These are phyloP conservation scores for Chrysanthemum makinoi DNA, from an alignment of 129 eudicot species.

Conservation along the genomic window DNA sequence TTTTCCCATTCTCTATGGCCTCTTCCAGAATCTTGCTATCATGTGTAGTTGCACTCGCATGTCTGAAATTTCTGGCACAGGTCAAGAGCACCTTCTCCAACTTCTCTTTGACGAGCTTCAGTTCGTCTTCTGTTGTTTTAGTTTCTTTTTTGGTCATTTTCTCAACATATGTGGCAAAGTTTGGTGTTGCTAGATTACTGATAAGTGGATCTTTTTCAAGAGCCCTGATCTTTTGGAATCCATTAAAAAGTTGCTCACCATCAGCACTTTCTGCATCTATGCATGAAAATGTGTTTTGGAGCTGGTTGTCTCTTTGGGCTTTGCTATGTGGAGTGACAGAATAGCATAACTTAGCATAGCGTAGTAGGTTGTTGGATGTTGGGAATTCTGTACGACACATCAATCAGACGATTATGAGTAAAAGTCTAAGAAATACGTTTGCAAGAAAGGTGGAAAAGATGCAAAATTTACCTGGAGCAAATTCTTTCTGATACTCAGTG, in stretches of 20 bases:
- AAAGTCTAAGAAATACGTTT: neutral
- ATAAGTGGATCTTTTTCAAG: slow-evolving; percentile 31
- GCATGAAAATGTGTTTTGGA: too few species aligned
- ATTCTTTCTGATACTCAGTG: neutral
- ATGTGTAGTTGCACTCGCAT: neutral
- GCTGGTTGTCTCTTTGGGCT: too few species aligned
- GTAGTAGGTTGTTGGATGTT: neutral
- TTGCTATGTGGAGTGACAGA: too few species aligned
- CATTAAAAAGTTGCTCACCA: slow-evolving; percentile 19
- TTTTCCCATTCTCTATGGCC: neutral
- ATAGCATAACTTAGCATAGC: neutral
- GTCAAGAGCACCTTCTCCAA: slow-evolving; percentile 42
- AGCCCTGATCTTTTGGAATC: slow-evolving; percentile 62
- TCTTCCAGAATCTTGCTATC: neutral
- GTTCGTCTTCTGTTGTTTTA: slow-evolving; percentile 34
- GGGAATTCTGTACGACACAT: neutral
- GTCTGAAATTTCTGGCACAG: neutral
- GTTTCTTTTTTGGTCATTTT: slow-evolving; percentile 47
- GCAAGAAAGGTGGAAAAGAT: neutral
- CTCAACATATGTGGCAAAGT: slow-evolving; percentile 48
- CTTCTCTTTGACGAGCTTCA: slow-evolving; percentile 56
- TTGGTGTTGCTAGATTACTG: slow-evolving; percentile 55
- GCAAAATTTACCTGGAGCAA: neutral
- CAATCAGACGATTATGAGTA: neutral
- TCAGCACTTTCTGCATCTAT: neutral